Percentiles rank a stretch among this genome's conserved stretches.
Evolutionary conservation across 805 yeast genomes (phyloP).

Genomic region (Candida loeiensis): DNA sequence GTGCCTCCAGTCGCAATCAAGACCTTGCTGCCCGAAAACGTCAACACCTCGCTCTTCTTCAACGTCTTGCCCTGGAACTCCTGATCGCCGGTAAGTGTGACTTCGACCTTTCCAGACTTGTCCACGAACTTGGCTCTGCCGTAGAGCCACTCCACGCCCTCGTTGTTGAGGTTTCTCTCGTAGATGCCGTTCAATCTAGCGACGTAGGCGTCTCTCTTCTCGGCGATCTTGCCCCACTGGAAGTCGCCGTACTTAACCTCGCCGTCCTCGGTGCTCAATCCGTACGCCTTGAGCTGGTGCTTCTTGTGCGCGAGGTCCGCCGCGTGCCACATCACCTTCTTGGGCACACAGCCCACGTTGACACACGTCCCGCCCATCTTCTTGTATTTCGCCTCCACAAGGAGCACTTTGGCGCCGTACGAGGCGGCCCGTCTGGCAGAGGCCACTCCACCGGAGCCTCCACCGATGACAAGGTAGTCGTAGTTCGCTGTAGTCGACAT

Average conservation of each 20-base stretch:
- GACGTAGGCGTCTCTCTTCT: conserved; percentile 89
- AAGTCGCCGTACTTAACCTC: conserved; percentile 52
- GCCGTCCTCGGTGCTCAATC: conserved; percentile 59
- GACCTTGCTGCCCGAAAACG: conserved; percentile 75
- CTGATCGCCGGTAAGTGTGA: conserved; percentile 46
- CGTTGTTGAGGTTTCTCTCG: conserved; percentile 80
- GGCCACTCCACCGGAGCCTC: conserved; percentile 99
- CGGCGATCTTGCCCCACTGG: conserved; percentile 79
- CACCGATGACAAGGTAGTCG: conserved; percentile 94
- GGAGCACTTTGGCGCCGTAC: conserved; percentile 82
- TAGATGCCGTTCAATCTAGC: conserved; percentile 88
- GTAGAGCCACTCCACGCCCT: conserved; percentile 80
- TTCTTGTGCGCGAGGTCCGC: conserved; percentile 80
- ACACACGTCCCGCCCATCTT: conserved; percentile 97
- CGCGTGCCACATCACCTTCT: conserved; percentile 98
- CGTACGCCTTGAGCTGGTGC: conserved; percentile 76
- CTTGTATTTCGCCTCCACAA: conserved; percentile 69
- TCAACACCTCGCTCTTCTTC: conserved; percentile 51
- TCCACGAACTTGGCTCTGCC: conserved; percentile 82
- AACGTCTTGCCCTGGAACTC: conserved; percentile 29
- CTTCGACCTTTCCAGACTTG: conserved; percentile 70
- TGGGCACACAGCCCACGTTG: conserved; percentile 98
- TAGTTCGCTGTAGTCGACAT: conserved; percentile 43
- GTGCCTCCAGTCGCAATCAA: conserved; percentile 93
- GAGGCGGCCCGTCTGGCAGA: conserved; percentile 94